A percentile compares a stretch with the other conserved stretches of the same genome.
Conservation (phyloP, 352 stramenopile species). For the Phytopythium boreale region DNA sequence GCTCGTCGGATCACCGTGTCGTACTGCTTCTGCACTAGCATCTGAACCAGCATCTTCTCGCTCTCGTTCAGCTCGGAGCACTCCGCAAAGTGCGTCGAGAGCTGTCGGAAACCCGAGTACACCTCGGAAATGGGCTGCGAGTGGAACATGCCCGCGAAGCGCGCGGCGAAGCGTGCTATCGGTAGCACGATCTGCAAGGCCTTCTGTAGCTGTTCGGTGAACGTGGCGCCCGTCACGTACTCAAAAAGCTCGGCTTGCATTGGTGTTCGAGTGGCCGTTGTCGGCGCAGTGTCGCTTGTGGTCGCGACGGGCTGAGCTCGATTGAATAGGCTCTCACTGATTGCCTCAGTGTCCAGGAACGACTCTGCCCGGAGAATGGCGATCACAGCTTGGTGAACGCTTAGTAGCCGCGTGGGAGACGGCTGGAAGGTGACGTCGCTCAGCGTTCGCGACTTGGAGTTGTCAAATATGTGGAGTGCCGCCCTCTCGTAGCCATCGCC, state of each 20-base stretch:
- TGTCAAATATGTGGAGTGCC: background rate
- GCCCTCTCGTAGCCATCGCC: background rate
- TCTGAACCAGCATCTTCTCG: constrained; percentile 23
- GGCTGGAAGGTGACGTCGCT: constrained; percentile 2
- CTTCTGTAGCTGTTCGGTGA: constrained; percentile 27
- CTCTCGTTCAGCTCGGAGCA: constrained; percentile 15
- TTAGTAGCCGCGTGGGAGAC: constrained; percentile 18
- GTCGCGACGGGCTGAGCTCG: background rate
- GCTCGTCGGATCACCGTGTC: constrained; percentile 14
- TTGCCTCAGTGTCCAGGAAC: constrained; percentile 21
- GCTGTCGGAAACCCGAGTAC: constrained; percentile 20
- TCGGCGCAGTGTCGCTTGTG: too few species aligned
- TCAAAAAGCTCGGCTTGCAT: constrained; percentile 23
- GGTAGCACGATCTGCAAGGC: constrained; percentile 29
- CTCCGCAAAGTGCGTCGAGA: constrained; percentile 20
- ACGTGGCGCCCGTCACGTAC: constrained; percentile 19
- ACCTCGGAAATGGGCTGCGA: constrained; percentile 35
- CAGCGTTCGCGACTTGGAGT: background rate
- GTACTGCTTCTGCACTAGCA: constrained; percentile 21
- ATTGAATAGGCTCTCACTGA: constrained; percentile 12
- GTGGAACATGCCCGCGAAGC: constrained; percentile 8
- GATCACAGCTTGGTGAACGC: constrained; percentile 17
- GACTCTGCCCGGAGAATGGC: constrained; percentile 29
- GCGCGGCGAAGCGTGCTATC: constrained; percentile 18
- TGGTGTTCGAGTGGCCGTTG: background rate